Evolutionary conservation across 805 yeast genomes (phyloP).

Genomic region (Suhomyces sp.): DNA sequence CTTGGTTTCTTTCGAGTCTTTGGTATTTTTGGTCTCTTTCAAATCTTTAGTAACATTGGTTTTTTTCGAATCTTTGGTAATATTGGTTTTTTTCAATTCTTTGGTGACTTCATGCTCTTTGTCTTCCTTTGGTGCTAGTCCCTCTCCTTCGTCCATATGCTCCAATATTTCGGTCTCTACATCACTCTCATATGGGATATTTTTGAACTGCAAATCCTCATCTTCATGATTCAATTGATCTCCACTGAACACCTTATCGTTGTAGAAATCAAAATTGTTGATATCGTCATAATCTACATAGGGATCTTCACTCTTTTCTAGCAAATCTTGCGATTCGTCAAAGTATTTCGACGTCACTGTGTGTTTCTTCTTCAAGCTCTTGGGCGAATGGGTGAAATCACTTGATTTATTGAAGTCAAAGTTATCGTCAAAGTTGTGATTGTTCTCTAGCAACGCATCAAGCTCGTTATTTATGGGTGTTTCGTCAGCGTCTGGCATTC

Average conservation of each 20-base stretch:
- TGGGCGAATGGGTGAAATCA: neutral
- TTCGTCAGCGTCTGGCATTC: conserved; percentile 19
- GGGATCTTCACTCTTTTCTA: neutral
- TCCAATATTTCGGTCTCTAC: conserved; percentile 25
- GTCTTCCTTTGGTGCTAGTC: neutral
- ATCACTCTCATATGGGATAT: conserved; percentile 18
- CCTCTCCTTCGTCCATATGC: neutral
- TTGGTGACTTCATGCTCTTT: neutral
- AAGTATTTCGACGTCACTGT: conserved; percentile 9
- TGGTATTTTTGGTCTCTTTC: neutral
- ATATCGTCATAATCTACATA: conserved; percentile 4
- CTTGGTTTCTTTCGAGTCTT: neutral
- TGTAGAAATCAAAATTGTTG: conserved; percentile 4
- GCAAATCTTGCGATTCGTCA: neutral
- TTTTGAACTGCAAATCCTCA: neutral
- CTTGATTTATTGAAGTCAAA: conserved; percentile 10
- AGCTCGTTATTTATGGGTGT: conserved; percentile 11
- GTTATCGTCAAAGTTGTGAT: conserved; percentile 11
- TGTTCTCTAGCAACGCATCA: conserved; percentile 15
- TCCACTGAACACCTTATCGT: conserved; percentile 5
- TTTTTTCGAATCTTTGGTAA: neutral
- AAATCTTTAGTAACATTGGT: neutral
- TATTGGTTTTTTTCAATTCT: neutral
- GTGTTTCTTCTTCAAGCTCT: conserved; percentile 3
- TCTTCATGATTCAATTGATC: conserved; percentile 1